These are phyloP conservation scores for Fusarium incarnatum DNA, from an alignment of 2,329 filamentous ascomycete genomes.

Conservation along the genomic window DNA sequence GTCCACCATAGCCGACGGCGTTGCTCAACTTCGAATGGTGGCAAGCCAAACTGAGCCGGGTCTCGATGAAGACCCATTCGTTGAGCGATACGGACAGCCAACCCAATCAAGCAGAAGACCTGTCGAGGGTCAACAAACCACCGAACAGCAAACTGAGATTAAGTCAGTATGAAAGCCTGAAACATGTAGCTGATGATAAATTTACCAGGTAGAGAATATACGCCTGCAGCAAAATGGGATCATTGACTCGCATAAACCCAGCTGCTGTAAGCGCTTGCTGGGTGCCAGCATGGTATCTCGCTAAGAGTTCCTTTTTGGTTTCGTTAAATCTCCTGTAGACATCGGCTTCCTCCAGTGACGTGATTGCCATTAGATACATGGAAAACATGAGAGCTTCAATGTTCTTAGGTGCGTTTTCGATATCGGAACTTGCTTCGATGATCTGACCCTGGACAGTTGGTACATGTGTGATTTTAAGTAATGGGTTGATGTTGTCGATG, in stretches of 20 bases:
- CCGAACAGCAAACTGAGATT: slow-evolving; percentile 57
- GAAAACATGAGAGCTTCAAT: slow-evolving; percentile 77
- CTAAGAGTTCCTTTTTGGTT: slow-evolving; percentile 62
- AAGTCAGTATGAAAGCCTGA: slow-evolving; percentile 2
- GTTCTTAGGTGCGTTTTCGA: slow-evolving; percentile 64
- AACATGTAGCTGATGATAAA: background rate
- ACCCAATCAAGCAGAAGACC: slow-evolving; percentile 65
- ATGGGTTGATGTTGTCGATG: slow-evolving; percentile 75
- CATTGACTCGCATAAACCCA: slow-evolving; percentile 73
- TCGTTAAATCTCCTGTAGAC: slow-evolving; percentile 66
- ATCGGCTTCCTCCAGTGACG: slow-evolving; percentile 68
- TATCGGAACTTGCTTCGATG: slow-evolving; percentile 69
- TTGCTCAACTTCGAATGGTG: slow-evolving; percentile 74
- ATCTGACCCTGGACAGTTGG: slow-evolving; percentile 73
- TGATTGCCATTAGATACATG: slow-evolving; percentile 70
- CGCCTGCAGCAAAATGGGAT: slow-evolving; percentile 74
- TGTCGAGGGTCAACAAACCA: slow-evolving; percentile 68
- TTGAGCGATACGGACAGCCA: slow-evolving; percentile 75
- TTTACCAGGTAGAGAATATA: slow-evolving; percentile 74
- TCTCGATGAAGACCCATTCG: slow-evolving; percentile 77
- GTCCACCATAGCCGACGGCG: slow-evolving; percentile 81
- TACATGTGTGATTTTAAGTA: slow-evolving; percentile 75
- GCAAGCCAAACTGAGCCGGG: slow-evolving; percentile 62
- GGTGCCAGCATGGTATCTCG: slow-evolving; percentile 66
- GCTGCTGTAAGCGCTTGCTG: slow-evolving; percentile 75